phyloP scores from a whole-genome alignment of 371 early-diverging fungal species.

The Enteropsectra breve region DNA sequence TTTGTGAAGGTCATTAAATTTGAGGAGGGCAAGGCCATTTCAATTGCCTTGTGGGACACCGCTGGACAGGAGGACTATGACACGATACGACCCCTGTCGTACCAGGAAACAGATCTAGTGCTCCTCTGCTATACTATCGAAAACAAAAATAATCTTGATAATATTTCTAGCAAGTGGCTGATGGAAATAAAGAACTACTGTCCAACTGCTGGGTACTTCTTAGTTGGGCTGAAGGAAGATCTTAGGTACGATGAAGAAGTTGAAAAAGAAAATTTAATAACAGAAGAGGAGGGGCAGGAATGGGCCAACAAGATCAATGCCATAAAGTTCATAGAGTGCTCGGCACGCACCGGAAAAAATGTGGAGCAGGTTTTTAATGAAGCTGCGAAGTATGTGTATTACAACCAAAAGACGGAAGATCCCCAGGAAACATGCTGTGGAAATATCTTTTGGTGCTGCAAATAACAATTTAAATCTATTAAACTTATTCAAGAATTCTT shows the following conservation, averaged over 20 bases:
- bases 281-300: conserved; percentile 51
- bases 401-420: too few species aligned
- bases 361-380: conserved; percentile 55
- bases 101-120: conserved; percentile 59
- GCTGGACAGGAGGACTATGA: conserved; percentile 63
- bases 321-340: conserved; percentile 58
- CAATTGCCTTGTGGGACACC: conserved; percentile 62
- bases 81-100: conserved; percentile 60
- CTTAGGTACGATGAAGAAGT: conserved; percentile 46
- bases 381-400: conserved; percentile 50
- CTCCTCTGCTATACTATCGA: conserved; percentile 61
- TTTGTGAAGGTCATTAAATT: conserved; percentile 55
- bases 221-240: conserved; percentile 60
- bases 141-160: conserved; percentile 56
- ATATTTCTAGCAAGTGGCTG: conserved; percentile 60
- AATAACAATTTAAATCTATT: too few species aligned
- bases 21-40: conserved; percentile 39
- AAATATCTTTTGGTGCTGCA: too few species aligned
- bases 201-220: conserved; percentile 54
- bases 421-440: too few species aligned
- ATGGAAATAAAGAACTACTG: conserved; percentile 60
- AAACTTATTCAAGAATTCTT: too few species aligned
- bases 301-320: conserved; percentile 56
- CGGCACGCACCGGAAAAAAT: conserved; percentile 57
- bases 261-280: conserved; percentile 39